phyloP scores from a whole-genome alignment of 1,139 yeast genomes.

The Magnusiomyces sp. region DNA sequence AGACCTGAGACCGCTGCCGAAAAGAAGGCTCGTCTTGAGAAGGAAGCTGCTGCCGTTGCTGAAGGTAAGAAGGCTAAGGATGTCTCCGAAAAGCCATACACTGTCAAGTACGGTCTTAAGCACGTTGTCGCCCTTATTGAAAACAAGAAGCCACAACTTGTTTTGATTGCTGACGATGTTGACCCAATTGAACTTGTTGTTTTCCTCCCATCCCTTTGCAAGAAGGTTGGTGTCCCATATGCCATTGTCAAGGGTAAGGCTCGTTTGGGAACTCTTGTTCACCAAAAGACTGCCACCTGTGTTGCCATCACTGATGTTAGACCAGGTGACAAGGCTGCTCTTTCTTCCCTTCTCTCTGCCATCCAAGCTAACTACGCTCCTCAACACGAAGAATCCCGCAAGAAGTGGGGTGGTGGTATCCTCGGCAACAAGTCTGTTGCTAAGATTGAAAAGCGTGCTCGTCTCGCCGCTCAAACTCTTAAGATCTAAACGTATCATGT shows the following conservation, averaged over 20 bases:
- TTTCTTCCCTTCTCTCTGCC: conserved; percentile 86
- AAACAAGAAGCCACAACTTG: conserved; percentile 97
- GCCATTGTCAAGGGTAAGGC: conserved; percentile 98
- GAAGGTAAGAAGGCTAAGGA: conserved; percentile 96
- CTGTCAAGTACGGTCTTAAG: conserved; percentile 95
- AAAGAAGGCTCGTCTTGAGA: conserved; percentile 97
- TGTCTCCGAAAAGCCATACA: conserved; percentile 91
- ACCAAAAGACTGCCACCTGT: conserved; percentile 93
- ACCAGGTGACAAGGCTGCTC: conserved; percentile 89
- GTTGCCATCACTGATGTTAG: conserved; percentile 94
- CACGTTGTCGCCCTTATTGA: conserved; percentile 94
- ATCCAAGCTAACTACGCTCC: conserved; percentile 86
- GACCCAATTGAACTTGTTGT: conserved; percentile 97
- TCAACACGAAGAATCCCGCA: conserved; percentile 90
- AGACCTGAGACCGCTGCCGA: conserved; percentile 95
- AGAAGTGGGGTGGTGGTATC: conserved; percentile 99
- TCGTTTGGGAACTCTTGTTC: conserved; percentile 94
- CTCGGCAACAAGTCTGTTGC: conserved; percentile 89
- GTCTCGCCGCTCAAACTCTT: conserved; percentile 7
- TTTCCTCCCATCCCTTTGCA: conserved; percentile 96
- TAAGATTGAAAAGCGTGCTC: conserved; percentile 48
- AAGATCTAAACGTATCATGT: conserved; percentile 3
- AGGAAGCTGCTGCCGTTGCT: conserved; percentile 97
- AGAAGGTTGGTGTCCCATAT: conserved; percentile 99
- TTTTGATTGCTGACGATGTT: conserved; percentile 94